These are phyloP conservation scores for Naegleria gruberi DNA, from an alignment of 208 protist species.

Conservation along the genomic window DNA sequence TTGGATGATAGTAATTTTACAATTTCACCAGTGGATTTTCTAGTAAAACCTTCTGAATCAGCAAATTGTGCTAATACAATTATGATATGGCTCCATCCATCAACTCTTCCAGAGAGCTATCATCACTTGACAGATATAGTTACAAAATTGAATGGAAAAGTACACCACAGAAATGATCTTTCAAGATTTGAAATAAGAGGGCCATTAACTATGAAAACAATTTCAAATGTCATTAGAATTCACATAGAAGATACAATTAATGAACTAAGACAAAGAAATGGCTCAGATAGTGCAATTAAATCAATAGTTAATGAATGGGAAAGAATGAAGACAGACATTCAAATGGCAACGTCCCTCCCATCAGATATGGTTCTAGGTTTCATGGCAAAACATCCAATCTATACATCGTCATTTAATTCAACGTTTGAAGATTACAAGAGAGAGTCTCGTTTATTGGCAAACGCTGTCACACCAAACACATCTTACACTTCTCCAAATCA, in stretches of 20 bases:
- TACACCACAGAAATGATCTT: neutral
- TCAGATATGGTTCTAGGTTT: neutral
- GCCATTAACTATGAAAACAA: neutral
- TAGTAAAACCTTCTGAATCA: neutral
- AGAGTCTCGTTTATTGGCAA: neutral
- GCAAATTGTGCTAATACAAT: neutral
- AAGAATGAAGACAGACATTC: neutral
- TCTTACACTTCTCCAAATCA: neutral
- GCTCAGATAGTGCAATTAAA: neutral
- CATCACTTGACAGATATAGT: neutral
- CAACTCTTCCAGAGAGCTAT: neutral
- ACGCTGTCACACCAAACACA: neutral
- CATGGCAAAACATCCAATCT: neutral
- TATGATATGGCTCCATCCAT: neutral
- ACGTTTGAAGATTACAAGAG: neutral
- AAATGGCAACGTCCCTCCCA: neutral
- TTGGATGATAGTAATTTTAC: neutral
- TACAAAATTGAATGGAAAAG: neutral
- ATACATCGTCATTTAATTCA: neutral
- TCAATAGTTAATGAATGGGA: neutral
- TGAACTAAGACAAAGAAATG: neutral
- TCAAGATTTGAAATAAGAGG: conserved; percentile 1
- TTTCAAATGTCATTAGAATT: neutral
- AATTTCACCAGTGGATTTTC: neutral
- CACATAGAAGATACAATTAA: neutral